phyloP scores from a whole-genome alignment of 805 yeast genomes.

The Pachysolen tannophilus region DNA sequence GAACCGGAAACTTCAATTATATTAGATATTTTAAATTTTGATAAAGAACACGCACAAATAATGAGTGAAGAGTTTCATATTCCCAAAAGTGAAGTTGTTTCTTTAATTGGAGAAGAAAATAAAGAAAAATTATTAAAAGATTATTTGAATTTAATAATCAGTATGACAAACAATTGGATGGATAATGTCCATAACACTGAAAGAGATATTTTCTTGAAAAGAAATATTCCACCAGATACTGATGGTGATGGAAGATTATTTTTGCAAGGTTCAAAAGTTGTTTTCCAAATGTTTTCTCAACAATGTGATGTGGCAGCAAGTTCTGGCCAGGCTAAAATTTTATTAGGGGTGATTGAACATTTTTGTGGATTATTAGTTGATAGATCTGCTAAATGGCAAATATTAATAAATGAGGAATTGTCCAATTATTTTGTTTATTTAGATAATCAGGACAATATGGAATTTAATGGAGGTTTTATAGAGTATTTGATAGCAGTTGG shows the following conservation, averaged over 20 bases:
- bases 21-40: slow-evolving; percentile 68
- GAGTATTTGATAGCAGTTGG: slow-evolving; percentile 80
- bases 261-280: slow-evolving; percentile 70
- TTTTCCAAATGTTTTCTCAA: slow-evolving; percentile 79
- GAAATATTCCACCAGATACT: slow-evolving; percentile 59
- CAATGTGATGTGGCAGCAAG: slow-evolving; percentile 85
- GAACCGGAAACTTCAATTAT: slow-evolving; percentile 79
- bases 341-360: slow-evolving; percentile 69
- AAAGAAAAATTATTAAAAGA: slow-evolving; percentile 71
- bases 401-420: slow-evolving; percentile 47
- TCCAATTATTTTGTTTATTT: slow-evolving; percentile 21
- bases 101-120: slow-evolving; percentile 63
- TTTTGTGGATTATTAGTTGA: slow-evolving; percentile 53
- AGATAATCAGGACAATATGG: slow-evolving; percentile 29
- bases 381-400: slow-evolving; percentile 59
- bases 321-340: slow-evolving; percentile 70
- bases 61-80: slow-evolving; percentile 44
- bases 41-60: slow-evolving; percentile 53
- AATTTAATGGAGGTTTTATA: slow-evolving; percentile 64
- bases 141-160: slow-evolving; percentile 61
- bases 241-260: slow-evolving; percentile 60
- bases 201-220: slow-evolving; percentile 49
- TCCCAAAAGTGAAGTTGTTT: slow-evolving; percentile 33
- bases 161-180: slow-evolving; percentile 84
- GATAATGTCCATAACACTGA: slow-evolving; percentile 60